phyloP scores from a whole-genome alignment of 441 rosid species.

The Flueggea neowawraea region DNA sequence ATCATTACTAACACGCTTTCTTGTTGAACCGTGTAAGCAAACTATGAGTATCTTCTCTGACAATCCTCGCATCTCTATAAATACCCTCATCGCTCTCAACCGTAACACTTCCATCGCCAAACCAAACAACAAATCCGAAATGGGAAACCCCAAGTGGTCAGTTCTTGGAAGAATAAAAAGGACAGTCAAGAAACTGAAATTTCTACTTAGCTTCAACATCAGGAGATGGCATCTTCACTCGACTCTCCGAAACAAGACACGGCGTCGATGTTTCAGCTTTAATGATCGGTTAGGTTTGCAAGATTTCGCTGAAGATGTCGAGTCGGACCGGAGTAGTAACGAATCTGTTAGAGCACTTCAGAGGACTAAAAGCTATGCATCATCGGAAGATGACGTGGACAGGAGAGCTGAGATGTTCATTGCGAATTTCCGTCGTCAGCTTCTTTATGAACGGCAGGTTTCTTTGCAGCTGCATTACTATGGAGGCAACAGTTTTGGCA shows the following conservation, averaged over 20 bases:
- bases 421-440: constrained; percentile 61
- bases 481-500: constrained; percentile 12
- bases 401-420: constrained; percentile 77
- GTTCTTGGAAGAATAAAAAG: neutral
- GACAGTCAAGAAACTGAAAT: constrained; percentile 37
- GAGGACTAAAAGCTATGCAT: constrained; percentile 29
- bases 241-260: constrained; percentile 5
- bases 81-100: neutral
- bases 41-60: neutral
- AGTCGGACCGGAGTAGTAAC: constrained; percentile 5
- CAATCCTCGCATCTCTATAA: constrained; percentile 15
- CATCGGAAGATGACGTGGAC: constrained; percentile 63
- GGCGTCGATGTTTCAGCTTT: constrained; percentile 30
- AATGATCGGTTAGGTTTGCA: constrained; percentile 36
- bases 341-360: constrained; percentile 16
- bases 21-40: constrained; percentile 8
- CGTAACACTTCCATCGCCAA: constrained; percentile 17
- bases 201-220: constrained; percentile 23
- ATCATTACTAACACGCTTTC: constrained; percentile 13
- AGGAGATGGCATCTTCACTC: constrained; percentile 34
- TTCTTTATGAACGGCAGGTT: constrained; percentile 73
- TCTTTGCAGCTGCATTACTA: constrained; percentile 43
- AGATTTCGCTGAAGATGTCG: constrained; percentile 26
- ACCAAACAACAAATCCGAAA: constrained; percentile 19
- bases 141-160: constrained; percentile 25